Percentiles rank a stretch among this genome's conserved stretches.
Conservation (phyloP, 2,329 filamentous ascomycete genomes). For the Aureobasidium sp. region DNA sequence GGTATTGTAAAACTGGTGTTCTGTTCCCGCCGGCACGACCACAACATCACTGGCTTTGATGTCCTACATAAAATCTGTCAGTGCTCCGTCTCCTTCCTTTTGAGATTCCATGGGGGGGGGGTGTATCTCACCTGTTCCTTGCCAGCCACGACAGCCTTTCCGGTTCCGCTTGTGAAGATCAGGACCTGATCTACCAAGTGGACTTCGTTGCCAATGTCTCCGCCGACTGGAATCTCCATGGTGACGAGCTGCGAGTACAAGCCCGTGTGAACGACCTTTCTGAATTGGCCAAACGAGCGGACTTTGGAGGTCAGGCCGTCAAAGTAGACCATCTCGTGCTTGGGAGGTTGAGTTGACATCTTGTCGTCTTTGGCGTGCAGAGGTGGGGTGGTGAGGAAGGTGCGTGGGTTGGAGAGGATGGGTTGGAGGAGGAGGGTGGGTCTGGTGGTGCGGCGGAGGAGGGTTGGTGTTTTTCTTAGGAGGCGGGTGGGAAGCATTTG, state of each 20-base stretch:
- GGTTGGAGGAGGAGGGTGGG: slow-evolving; percentile 9
- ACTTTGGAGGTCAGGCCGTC: slow-evolving; percentile 46
- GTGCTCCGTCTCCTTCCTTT: neutral
- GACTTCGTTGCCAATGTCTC: slow-evolving; percentile 59
- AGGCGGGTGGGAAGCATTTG: slow-evolving; percentile 1
- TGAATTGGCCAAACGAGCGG: slow-evolving; percentile 49
- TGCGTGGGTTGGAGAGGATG: slow-evolving; percentile 19
- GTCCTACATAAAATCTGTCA: neutral
- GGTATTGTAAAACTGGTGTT: slow-evolving; percentile 57
- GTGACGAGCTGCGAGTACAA: slow-evolving; percentile 55
- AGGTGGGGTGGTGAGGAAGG: slow-evolving; percentile 6
- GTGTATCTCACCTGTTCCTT: slow-evolving; percentile 41
- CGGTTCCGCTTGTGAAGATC: slow-evolving; percentile 53
- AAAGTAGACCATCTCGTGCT: slow-evolving; percentile 52
- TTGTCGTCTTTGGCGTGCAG: slow-evolving; percentile 26
- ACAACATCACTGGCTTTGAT: slow-evolving; percentile 39
- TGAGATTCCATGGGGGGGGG: neutral
- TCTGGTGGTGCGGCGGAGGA: neutral
- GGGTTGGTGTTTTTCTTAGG: neutral
- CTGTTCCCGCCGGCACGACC: slow-evolving; percentile 55
- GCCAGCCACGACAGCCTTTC: slow-evolving; percentile 49
- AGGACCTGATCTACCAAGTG: slow-evolving; percentile 57
- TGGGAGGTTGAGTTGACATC: slow-evolving; percentile 25
- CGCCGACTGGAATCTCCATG: slow-evolving; percentile 55
- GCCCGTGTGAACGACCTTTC: slow-evolving; percentile 54